These are phyloP conservation scores for Solanum rostratum DNA, from an alignment of 257 asterid genomes.

Conservation along the genomic window DNA sequence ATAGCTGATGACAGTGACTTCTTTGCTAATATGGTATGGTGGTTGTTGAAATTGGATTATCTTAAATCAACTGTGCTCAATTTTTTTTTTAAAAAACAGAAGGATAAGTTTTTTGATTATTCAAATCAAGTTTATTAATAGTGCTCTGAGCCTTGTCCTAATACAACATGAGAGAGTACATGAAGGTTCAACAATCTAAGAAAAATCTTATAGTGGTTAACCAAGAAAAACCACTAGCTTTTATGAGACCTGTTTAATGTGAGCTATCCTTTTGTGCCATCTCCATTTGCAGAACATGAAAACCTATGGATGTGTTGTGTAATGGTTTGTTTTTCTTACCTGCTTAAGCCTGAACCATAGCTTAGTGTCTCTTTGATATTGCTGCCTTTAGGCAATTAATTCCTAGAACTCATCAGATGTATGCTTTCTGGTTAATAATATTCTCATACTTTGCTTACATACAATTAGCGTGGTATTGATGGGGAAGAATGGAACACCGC, in stretches of 20 bases:
- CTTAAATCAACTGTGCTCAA: not conserved
- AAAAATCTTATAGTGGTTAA: not conserved
- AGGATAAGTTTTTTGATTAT: not conserved
- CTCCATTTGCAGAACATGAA: not conserved
- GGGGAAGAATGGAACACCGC: not conserved
- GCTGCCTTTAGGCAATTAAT: not conserved
- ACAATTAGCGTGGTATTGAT: not conserved
- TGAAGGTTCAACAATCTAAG: not conserved
- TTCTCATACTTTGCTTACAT: not conserved
- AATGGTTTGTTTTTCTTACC: not conserved
- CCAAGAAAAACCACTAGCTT: not conserved
- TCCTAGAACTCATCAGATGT: not conserved
- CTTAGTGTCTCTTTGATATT: not conserved
- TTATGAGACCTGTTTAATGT: not conserved
- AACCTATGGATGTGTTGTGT: not conserved
- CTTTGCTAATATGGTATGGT: conserved; percentile 77
- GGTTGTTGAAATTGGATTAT: not conserved
- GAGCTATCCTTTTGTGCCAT: not conserved
- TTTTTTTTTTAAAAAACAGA: not conserved
- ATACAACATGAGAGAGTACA: not conserved
- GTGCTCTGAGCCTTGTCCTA: not conserved
- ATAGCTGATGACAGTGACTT: conserved; percentile 79
- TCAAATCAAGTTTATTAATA: not conserved
- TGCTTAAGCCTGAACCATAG: not conserved
- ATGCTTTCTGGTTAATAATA: not conserved